Evolutionary conservation across 2,329 filamentous ascomycete genomes (phyloP), one percentile per base, ranked within the genome.

Genomic region (Chrysosporium keratinophilum): DNA sequence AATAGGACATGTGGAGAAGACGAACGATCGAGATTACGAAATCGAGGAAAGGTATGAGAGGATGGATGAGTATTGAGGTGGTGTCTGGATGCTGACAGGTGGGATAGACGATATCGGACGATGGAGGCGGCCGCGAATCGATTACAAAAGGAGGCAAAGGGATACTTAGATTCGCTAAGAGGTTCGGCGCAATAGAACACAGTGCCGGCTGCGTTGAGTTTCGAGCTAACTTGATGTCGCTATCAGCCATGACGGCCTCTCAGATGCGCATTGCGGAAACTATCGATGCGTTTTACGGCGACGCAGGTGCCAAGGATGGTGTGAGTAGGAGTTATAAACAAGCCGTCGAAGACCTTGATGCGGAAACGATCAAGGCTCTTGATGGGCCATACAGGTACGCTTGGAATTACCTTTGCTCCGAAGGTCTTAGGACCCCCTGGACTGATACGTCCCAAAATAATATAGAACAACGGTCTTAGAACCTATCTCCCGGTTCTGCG

Each of bases 201-300:
- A 15, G 33, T 2, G 10, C 3, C 2, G 31, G 6, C 17, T 23
- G 28, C 28, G 41, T n/a, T 34, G 5, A 35, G 10, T 51, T 10
- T 44, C 5, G 31, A 15, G 40, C 31, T 54, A 20, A 47, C 31
- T 5, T 5, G 23, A 19, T 52, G 17, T 14, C 45, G 12, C 3
- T 20, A 23, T 52, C 61, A 89, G 91, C 93, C 62, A 98, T 98
- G 93, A 98, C 93, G 14, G 91, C 93, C 50, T 96, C 90, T 52
- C 93, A 98, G 74, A 97, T 98, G 91, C 85, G 91, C 67, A 97
- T 98, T 70, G 93, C 93, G 60, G 93, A 98, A 72, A 98, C 93
- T 17, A 98, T 98, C 71, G 93, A 98, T 73, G 93, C 93, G 40
- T 98, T 98, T 72, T 98, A 98, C 74, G 93, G 93, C 54, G 93